Evolutionary conservation across 2,329 filamentous ascomycete genomes (phyloP), one percentile per base, ranked within the genome.

Genomic region (Colletotrichum orchidophilum): DNA sequence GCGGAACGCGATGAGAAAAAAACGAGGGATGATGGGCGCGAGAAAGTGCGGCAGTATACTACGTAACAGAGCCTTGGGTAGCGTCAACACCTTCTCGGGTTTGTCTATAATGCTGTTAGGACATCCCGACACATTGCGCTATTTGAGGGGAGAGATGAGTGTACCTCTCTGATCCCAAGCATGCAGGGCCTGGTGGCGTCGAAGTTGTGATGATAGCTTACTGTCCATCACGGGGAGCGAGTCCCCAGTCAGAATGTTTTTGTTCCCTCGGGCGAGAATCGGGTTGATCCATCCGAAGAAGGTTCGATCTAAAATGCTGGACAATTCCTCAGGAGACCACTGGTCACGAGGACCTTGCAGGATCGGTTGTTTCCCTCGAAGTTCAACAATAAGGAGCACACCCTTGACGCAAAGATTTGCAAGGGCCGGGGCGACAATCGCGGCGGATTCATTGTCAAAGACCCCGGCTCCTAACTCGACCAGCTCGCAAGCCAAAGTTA

Each of bases 281-380:
- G 67, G 13, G 15, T 70, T 70, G 29, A 67, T 70, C 63, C 67
- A 70, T 52, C 67, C 66, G 3, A 70, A 62, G 24, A 70, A 67
- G 1, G 26, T 50, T 9, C 35, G 49, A 29, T 31, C 46, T 3
- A 70, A 8, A 4, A 67, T 29, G n/a, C 24, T 29, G 18, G 26
- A 39, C 15, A 46, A 4, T 26, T 70, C 15, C 46, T 70, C 67
- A 5, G 67, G 67, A 7, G 50, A 29, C 1, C 2, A 15, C 27
- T 57, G 50, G 3, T 9, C 27, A 18, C 21, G 31, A 3, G 27
- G 27, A 12, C n/a, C 29, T 2, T 62, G 26, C 7, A 66, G 46
- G 3, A 70, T 59, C 1, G 9, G 12, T 50, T 21, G 3, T 6
- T 70, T 70, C 15, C 62, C 31, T 4, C n/a, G 66, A 18, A 42